Evolutionary conservation across 441 rosid species (phyloP).

Genomic region (Adansonia grandidieri): DNA sequence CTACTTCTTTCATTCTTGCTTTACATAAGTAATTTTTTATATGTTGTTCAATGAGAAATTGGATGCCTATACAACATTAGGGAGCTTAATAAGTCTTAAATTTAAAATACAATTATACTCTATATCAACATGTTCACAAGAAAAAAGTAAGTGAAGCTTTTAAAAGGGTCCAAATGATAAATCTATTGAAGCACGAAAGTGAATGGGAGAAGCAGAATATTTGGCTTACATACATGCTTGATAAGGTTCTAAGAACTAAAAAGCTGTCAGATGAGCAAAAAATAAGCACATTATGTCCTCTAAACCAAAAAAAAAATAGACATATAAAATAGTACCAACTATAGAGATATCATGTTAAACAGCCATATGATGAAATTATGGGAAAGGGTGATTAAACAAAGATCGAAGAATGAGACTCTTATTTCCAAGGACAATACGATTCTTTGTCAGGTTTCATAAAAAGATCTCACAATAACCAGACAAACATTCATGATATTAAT

Average conservation of each 20-base stretch:
- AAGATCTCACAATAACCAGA: neutral
- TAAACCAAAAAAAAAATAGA: neutral
- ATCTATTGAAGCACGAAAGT: neutral
- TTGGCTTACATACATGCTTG: neutral
- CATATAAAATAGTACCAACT: neutral
- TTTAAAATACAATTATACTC: neutral
- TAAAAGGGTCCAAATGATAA: neutral
- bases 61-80: neutral
- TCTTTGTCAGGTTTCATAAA: neutral
- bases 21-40: neutral
- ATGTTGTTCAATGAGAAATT: neutral
- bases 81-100: neutral
- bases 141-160: neutral
- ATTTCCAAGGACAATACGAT: neutral
- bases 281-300: neutral
- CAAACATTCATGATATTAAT: neutral
- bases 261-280: neutral
- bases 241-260: conserved; percentile 1
- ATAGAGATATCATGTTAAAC: neutral
- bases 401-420: neutral
- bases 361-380: neutral
- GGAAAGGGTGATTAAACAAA: neutral
- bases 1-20: too few relatives aligned
- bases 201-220: neutral
- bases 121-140: neutral